Percentiles rank a stretch among this genome's conserved stretches.
Conservation (phyloP, 192 early-diverging fungal species). For the Phlyctochytrium planicorne region DNA sequence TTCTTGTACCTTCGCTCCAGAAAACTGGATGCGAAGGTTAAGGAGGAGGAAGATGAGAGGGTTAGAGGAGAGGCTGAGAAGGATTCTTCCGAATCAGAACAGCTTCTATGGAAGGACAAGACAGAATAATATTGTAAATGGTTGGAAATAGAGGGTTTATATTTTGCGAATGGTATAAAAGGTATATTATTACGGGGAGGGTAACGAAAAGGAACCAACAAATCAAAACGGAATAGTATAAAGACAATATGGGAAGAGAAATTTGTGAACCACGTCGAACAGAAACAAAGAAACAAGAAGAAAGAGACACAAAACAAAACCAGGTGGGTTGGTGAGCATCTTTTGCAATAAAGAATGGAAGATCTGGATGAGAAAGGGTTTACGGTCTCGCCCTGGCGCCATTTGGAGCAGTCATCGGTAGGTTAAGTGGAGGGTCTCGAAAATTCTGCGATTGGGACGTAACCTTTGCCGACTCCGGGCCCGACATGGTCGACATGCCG, state of each 20-base stretch:
- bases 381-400: neutral
- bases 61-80: neutral
- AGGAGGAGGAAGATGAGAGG: constrained; percentile 12
- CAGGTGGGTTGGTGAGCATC: too few relatives aligned
- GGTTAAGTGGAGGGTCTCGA: neutral
- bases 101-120: constrained; percentile 27
- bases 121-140: constrained; percentile 17
- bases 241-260: too few relatives aligned
- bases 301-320: too few relatives aligned
- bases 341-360: too few relatives aligned
- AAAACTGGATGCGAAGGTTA: constrained; percentile 6
- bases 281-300: too few relatives aligned
- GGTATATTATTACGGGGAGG: too few relatives aligned
- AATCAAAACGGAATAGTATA: too few relatives aligned
- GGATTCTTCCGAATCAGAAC: neutral
- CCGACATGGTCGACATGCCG: neutral
- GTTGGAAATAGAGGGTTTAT: too few relatives aligned
- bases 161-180: too few relatives aligned
- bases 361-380: neutral
- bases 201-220: too few relatives aligned
- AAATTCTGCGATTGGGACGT: neutral
- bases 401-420: neutral
- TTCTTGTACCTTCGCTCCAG: constrained; percentile 16
- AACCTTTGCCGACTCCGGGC: neutral
- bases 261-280: too few relatives aligned